These are phyloP conservation scores for Yamadazyma paraphyllophila DNA, from an alignment of 805 yeast genomes.

Conservation along the genomic window DNA sequence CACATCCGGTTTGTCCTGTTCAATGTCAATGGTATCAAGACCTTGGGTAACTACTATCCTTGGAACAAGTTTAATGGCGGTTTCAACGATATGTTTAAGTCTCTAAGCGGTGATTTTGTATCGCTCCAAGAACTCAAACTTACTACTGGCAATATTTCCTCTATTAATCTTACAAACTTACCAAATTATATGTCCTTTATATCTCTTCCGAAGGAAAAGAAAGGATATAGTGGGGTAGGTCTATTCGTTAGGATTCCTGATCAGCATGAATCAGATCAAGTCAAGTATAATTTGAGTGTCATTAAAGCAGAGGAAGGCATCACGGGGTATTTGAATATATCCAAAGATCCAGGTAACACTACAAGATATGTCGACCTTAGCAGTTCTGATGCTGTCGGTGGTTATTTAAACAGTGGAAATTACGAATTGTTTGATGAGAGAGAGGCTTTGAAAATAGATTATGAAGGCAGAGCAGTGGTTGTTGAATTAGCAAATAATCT, in stretches of 20 bases:
- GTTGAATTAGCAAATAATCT: conserved; percentile 65
- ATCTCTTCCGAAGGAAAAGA: conserved; percentile 62
- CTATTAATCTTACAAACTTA: conserved; percentile 49
- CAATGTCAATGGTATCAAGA: conserved; percentile 82
- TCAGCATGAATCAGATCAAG: conserved; percentile 37
- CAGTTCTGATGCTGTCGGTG: conserved; percentile 55
- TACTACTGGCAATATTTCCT: conserved; percentile 22
- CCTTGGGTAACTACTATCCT: conserved; percentile 78
- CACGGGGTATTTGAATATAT: conserved; percentile 55
- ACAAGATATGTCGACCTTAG: conserved; percentile 15
- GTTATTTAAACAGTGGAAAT: conserved; percentile 48
- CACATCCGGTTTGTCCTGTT: conserved; percentile 59
- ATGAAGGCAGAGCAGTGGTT: conserved; percentile 81
- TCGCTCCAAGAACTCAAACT: conserved; percentile 85
- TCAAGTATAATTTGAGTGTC: conserved; percentile 47
- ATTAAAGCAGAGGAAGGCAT: conserved; percentile 87
- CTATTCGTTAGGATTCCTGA: conserved; percentile 62
- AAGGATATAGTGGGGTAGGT: conserved; percentile 93
- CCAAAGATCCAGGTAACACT: conserved; percentile 14
- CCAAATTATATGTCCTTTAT: conserved; percentile 63
- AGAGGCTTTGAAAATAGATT: conserved; percentile 52
- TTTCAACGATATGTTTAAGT: conserved; percentile 45
- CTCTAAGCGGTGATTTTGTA: conserved; percentile 70
- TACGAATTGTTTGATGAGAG: conserved; percentile 23
- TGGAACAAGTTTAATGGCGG: conserved; percentile 56